A percentile compares a stretch with the other conserved stretches of the same genome.
These are phyloP conservation scores for Vitis riparia DNA, from an alignment of 164 flowering plant genomes.

Conservation along the genomic window DNA sequence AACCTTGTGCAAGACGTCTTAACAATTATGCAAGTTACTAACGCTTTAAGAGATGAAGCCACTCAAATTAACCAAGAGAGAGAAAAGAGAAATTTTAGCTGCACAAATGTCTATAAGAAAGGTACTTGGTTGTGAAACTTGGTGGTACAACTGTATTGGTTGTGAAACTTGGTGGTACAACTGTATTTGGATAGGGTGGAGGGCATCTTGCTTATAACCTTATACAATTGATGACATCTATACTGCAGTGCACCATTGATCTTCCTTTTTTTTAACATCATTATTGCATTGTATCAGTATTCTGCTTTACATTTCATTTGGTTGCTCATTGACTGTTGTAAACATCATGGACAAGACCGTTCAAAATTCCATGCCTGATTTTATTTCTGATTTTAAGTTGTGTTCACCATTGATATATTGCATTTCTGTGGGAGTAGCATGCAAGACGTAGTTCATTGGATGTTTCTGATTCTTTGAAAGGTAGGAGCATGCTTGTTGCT, in stretches of 20 bases:
- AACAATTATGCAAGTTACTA: neutral
- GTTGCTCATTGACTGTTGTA: neutral
- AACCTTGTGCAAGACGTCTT: too few relatives aligned
- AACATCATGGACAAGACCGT: neutral
- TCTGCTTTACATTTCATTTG: neutral
- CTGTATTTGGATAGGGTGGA: too few relatives aligned
- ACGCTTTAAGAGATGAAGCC: neutral
- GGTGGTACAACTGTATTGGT: neutral
- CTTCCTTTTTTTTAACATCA: too few relatives aligned
- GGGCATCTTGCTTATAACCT: too few relatives aligned
- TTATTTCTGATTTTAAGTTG: slow-evolving; percentile 7
- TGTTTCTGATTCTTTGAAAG: slow-evolving; percentile 75
- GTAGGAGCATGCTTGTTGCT: slow-evolving; percentile 97
- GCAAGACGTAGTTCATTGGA: slow-evolving; percentile 64
- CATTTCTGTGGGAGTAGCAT: slow-evolving; percentile 58
- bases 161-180: too few relatives aligned
- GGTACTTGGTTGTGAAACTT: neutral
- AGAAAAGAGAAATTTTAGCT: neutral
- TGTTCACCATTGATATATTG: slow-evolving; percentile 28
- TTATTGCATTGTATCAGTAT: neutral
- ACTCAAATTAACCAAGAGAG: neutral
- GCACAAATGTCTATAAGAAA: neutral
- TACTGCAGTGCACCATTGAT: too few relatives aligned
- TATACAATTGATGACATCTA: too few relatives aligned
- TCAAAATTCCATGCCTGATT: neutral